phyloP scores from a whole-genome alignment of 2,329 filamentous ascomycete species.

The Botryosphaeria agaves region DNA sequence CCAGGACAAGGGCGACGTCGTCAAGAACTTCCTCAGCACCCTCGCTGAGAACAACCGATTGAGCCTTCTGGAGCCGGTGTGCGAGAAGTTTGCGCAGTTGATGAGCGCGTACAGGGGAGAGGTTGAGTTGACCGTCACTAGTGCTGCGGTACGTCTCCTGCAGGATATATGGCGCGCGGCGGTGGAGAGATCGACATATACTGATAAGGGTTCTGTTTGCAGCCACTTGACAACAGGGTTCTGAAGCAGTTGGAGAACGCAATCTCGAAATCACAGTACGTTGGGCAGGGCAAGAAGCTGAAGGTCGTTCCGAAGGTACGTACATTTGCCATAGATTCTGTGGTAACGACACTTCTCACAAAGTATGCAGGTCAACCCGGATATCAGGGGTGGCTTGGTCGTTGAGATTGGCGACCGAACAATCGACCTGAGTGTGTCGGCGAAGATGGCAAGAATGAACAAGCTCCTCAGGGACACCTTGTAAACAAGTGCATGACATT shows the following conservation, averaged over 20 bases:
- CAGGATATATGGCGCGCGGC: not conserved
- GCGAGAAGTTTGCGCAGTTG: constrained; percentile 71
- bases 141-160: constrained; percentile 53
- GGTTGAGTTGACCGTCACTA: constrained; percentile 83
- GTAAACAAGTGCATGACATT: no score
- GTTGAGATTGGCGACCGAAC: constrained; percentile 96
- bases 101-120: constrained; percentile 84
- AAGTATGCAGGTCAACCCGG: constrained; percentile 59
- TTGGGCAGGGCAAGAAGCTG: constrained; percentile 87
- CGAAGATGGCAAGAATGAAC: constrained; percentile 97
- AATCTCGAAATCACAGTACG: constrained; percentile 76
- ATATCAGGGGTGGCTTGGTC: constrained; percentile 82
- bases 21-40: constrained; percentile 86
- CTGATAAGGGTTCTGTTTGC: constrained; percentile 7
- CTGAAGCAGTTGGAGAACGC: constrained; percentile 73
- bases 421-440: constrained; percentile 90
- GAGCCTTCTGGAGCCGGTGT: constrained; percentile 62
- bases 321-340: constrained; percentile 4
- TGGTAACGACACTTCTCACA: not conserved
- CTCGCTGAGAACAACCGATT: constrained; percentile 96
- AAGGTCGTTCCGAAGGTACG: constrained; percentile 83
- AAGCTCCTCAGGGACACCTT: constrained; percentile 92
- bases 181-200: not conserved
- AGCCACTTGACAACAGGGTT: constrained; percentile 78
- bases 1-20: constrained; percentile 56